Base-by-base conservation (phyloP, 2,329 filamentous ascomycete species). In the Diaporthe vaccinii region DNA sequence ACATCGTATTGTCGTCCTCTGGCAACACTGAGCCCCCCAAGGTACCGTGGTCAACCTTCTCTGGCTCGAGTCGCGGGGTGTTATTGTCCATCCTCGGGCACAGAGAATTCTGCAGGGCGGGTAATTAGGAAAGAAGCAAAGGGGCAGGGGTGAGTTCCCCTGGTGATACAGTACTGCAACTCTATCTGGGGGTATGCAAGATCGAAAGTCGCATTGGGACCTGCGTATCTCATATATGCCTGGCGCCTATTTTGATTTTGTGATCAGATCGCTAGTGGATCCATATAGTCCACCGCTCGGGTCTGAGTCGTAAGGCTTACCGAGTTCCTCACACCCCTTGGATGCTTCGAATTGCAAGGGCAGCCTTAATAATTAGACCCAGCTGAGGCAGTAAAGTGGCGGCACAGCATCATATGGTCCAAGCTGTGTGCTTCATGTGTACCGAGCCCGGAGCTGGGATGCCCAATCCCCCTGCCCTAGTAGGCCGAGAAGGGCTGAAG, bases 261-360 rank as follows among this genome's bases (percentile, higher is more conserved):
- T 69, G 49, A 69, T 69, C 65, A 55, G 34, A 25, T 28, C 22
- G 22, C 31, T 68, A 68, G 65, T 28, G 46, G 46, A 53, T 28
- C 46, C 46, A 67, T 46, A 49, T 46, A 49, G 12, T 17, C 34
- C 34, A 14, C 22, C 14, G 34, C 34, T 34, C 34, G 46, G 46
- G 34, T 39, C 65, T 39, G 22, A 31, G 28, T 68, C 22, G n/a
- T 25, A 36, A 28, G 46, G 46, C 46, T 68, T 28, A 28, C 46
- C 15, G 46, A 25, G 31, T 31, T 28, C 22, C 28, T 39, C 22
- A 4, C 49, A 68, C 31, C 7, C 22, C 14, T 53, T 68, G 10
- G 31, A n/a, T 4, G 12, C 10, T 25, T 53, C 31, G 4, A 68
- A 53, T 22, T 39, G 46, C 46, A 9, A 53, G 49, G 31, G 1